Base-by-base conservation (phyloP, 2,329 filamentous ascomycete species). In the Aaosphaeria pasadenensis region DNA sequence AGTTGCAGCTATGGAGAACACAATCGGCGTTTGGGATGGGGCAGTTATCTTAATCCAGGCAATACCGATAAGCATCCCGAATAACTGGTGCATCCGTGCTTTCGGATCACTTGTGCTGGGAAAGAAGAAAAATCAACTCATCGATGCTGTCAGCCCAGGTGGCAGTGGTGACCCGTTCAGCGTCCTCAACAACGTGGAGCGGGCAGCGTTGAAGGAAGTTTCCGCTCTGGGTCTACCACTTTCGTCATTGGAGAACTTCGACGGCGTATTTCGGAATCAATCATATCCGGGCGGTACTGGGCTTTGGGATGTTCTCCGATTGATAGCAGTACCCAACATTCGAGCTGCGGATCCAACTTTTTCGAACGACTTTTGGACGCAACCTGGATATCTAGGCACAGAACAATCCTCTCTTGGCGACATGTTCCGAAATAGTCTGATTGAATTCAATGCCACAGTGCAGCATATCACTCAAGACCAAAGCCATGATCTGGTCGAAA, bases 321-420 rank as follows among this genome's bases (percentile, higher is more conserved):
- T 43, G 28, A 7, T 31, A 11, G 41, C 41, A 29, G 28, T 43
- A 28, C 41, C 13, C 13, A 39, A 11, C 9, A 17, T 50, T 11
- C 28, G 17, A 28, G 13, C 9, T 11, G 33, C 33, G 5, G 48
- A 50, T 44, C 45, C 45, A 24, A 32, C 41, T 24, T 50, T 48
- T 36, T 43, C 40, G 5, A 11, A 43, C 11, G 48, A 50, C 40
- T 50, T 48, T 30, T 50, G 48, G 48, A 50, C 29, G 4, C 40
- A 50, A 28, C 36, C 38, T 7, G 48, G 48, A 4, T 50, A 50
- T 44, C 41, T 50, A 11, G 48, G 48, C 11, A n/a, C 38, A 5
- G 38, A 50, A 17, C 7, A 42, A 29, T 30, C 36, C 38, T 24
- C 44, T 4, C 24, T 46, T 5, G 44, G 44, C 4, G 45, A 47